Evolutionary conservation across 441 rosid species (phyloP).

Genomic region (Erodium trifolium): DNA sequence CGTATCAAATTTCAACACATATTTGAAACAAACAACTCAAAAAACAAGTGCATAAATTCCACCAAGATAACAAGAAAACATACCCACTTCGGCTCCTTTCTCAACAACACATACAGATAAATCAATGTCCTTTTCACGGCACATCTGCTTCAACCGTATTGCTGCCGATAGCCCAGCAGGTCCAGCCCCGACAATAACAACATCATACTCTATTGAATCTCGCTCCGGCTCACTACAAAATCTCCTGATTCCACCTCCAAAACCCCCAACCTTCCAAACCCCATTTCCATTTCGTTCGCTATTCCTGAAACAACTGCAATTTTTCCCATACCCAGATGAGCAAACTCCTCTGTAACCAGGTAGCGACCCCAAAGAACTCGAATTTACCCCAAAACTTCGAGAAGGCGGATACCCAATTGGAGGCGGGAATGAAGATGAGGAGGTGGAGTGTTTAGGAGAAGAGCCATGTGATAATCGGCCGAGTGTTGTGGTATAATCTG

Average conservation of each 20-base stretch:
- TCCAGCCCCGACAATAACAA: constrained; percentile 88
- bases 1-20: neutral
- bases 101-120: constrained; percentile 93
- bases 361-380: constrained; percentile 21
- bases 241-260: constrained; percentile 27
- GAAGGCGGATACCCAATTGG: constrained; percentile 23
- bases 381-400: constrained; percentile 19
- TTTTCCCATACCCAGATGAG: constrained; percentile 30
- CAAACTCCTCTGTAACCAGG: constrained; percentile 13
- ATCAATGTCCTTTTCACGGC: constrained; percentile 57
- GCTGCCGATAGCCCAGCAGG: constrained; percentile 95
- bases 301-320: constrained; percentile 16
- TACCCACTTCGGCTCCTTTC: constrained; percentile 92
- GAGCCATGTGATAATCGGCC: neutral
- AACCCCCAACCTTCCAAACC: constrained; percentile 14
- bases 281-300: constrained; percentile 19
- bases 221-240: constrained; percentile 42
- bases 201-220: constrained; percentile 81
- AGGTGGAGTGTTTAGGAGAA: neutral
- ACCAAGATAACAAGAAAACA: constrained; percentile 9
- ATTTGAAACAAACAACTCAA: neutral
- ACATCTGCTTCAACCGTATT: constrained; percentile 76
- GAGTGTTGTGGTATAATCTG: neutral
- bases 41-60: no score
- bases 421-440: constrained; percentile 14